Evolutionary conservation across 805 yeast species (phyloP), one percentile per base, ranked within the genome.

Genomic region (Ogataea ramenticola): DNA sequence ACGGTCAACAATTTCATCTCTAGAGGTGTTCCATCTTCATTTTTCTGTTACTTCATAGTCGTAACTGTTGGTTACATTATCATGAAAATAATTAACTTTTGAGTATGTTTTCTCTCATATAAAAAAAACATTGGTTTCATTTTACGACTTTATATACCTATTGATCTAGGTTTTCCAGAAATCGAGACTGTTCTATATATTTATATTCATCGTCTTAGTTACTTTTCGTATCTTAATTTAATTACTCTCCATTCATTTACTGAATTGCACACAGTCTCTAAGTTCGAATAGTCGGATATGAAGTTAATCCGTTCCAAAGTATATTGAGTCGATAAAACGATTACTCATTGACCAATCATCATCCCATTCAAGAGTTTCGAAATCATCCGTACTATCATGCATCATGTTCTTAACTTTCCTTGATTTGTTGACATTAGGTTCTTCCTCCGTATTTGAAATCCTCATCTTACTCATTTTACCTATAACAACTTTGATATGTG

Each of bases 21-120:
- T 12, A 74, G 95, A 47, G 99, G 99, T 60, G 88, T 91, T 9
- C 96, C 96, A 10, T 75, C 91, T 22, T 85, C 96, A 29, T 46
- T 91, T 3, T 68, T 88, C 46, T 81, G 89, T 31, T 91, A 88
- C 56, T 44, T 73, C 3, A 77, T 83, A 22, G 78, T 90, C 37
- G 77, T 87, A 8, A 79, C 91, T 3, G 69, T 93, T 21, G 99
- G 98, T 0, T 93, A 79, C 58, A 68, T 77, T 3, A 65, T 86
- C 39, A 83, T 89, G 89, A 67, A 68, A 48, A 31, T 79, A 35
- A 61, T 78, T 19, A 77, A 79, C 2, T 72, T 76, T 47, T 81
- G 58, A 49, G 26, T 33, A 22, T 5, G 24, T 20, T 26, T 29
- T 24, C 20, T 29, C 20, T 27, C 27, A 7, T 36, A 15, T 10